These are phyloP conservation scores for Claviceps fusiformis DNA, from an alignment of 2,329 filamentous ascomycete species.

Conservation along the genomic window DNA sequence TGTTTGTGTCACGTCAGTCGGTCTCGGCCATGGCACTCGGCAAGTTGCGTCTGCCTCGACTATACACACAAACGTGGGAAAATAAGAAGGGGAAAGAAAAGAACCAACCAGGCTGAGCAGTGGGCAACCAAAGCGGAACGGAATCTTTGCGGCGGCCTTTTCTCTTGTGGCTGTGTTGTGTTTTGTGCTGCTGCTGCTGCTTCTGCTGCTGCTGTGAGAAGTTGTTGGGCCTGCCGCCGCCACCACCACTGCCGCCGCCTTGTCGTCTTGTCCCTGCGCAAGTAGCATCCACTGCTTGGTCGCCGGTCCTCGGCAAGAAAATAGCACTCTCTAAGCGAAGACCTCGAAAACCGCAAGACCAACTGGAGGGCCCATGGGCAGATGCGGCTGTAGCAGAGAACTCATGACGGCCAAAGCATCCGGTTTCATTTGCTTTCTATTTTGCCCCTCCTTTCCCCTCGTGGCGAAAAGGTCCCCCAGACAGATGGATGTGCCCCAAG, in stretches of 20 bases:
- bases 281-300: not conserved
- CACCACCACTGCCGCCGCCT: too few relatives aligned
- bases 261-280: too few relatives aligned
- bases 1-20: not conserved
- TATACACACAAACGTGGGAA: not conserved
- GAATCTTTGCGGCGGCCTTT: not conserved
- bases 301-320: not conserved
- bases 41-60: not conserved
- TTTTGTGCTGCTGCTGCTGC: too few relatives aligned
- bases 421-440: slow-evolving; percentile 2
- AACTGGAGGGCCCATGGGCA: not conserved
- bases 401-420: slow-evolving; percentile 2
- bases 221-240: not conserved
- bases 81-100: not conserved
- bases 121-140: not conserved
- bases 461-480: not conserved
- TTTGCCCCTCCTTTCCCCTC: not conserved
- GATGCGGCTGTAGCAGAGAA: not conserved
- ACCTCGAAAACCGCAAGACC: not conserved
- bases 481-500: not conserved
- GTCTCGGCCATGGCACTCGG: not conserved
- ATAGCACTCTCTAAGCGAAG: not conserved
- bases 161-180: not conserved
- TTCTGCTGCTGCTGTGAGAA: not conserved
- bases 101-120: not conserved